Evolutionary conservation across 352 stramenopile species (phyloP).

Genomic region (Phytophthora sp.): DNA sequence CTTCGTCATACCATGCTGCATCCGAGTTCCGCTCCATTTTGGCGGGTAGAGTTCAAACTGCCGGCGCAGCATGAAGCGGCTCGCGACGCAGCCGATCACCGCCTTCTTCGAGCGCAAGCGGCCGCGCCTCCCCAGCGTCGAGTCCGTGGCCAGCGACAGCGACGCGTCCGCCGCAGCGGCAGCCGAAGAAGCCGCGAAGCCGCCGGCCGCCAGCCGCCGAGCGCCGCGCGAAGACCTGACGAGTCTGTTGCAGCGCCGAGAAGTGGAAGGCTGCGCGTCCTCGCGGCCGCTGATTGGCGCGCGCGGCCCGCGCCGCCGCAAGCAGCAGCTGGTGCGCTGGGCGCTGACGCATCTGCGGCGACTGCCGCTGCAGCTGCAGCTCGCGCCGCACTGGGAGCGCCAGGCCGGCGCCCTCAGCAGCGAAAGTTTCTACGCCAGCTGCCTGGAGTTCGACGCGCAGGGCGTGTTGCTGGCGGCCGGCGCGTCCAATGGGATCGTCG

Average conservation of each 20-base stretch:
- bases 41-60: constrained; percentile 4
- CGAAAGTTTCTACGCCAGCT: constrained; percentile 62
- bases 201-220: not conserved
- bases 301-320: constrained; percentile 22
- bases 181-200: not conserved
- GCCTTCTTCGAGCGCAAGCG: constrained; percentile 76
- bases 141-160: constrained; percentile 21
- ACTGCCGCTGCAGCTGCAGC: constrained; percentile 48
- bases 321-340: constrained; percentile 65
- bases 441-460: constrained; percentile 71
- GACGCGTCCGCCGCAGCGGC: constrained; percentile 4
- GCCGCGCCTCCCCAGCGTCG: constrained; percentile 21
- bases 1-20: no score
- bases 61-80: constrained; percentile 33
- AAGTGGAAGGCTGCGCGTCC: constrained; percentile 37
- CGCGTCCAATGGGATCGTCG: constrained; percentile 69
- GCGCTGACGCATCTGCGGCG: constrained; percentile 53
- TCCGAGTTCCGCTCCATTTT: not conserved
- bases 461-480: constrained; percentile 70
- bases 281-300: constrained; percentile 4
- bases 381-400: constrained; percentile 52
- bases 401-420: constrained; percentile 30
- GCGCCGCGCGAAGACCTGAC: constrained; percentile 36
- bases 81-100: constrained; percentile 47
- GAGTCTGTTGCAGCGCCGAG: constrained; percentile 44